Base-by-base conservation (phyloP, 768 basidiomycete genomes). In the Mrakia frigida region DNA sequence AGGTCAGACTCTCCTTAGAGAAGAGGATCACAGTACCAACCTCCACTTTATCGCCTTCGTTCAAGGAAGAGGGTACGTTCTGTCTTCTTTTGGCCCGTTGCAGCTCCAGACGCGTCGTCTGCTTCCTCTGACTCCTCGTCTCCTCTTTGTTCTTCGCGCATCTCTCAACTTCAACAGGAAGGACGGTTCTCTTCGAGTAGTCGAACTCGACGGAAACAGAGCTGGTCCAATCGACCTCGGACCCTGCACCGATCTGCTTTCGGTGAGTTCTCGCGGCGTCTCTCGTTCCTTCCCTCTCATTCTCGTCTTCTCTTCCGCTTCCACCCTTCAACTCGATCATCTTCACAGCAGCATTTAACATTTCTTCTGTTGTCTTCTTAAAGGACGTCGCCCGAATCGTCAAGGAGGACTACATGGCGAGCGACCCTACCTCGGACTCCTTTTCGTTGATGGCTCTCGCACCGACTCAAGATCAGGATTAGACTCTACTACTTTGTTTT, bases 1-100 rank as follows among this genome's bases (percentile, higher is more conserved):
- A 0, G 93, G 92, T 11, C 93, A 96, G 83, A 88, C 88, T 6
- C 76, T 80, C 1, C 86, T 89, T 0, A 90, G 91, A 3, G 76
- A 72, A 13, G 83, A 84, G 1, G 86, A 91, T 79, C 85, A 89
- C 13, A 86, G 92, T 53, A 91, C 91, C 0, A 87, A 92, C 80
- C 85, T 93, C 11, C 95, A 97, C 83, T 98, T 95, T 79, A 92
- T 91, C 0, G 90, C 90, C 80, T 98, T 97, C 80, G 88, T 97
- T 46, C 86, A 87, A 76, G 91, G 91, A 0, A 88, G 81, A 25
- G 82, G 82, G 83, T 83, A 71, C 65, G 81, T 80, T 4, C 10
- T 23, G 28, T 10, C 9, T 18, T 39, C 28, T 33, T 70, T 23
- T 65, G 23, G 9, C 16, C 70, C 6, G 2, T 52, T 39, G 6